phyloP scores from a whole-genome alignment of 192 early-diverging fungal species.

The Coemansia sp. region DNA sequence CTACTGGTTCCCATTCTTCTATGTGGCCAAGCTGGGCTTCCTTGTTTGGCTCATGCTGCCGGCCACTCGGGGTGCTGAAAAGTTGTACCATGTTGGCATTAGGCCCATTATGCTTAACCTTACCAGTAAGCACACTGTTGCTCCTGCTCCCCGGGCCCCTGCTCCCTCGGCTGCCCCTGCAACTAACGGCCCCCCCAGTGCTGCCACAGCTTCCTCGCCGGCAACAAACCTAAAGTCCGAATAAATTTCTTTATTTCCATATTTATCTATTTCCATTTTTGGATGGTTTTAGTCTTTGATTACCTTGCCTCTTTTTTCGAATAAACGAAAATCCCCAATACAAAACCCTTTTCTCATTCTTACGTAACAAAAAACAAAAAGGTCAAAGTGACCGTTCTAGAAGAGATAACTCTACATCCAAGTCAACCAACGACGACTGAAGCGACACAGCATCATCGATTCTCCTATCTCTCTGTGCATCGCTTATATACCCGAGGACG shows the following conservation, averaged over 20 bases:
- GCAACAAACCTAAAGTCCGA: constrained; percentile 1
- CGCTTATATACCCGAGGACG: constrained; percentile 66
- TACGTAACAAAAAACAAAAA: constrained; percentile 1
- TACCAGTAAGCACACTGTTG: constrained; percentile 14
- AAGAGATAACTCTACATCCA: constrained; percentile 65
- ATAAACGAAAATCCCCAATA: background rate
- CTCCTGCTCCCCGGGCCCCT: background rate
- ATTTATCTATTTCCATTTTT: background rate
- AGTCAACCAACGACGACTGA: constrained; percentile 63
- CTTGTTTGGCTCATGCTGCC: constrained; percentile 85
- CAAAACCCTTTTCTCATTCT: no score
- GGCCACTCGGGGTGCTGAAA: constrained; percentile 74
- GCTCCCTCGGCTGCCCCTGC: constrained; percentile 1
- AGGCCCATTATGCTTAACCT: constrained; percentile 70
- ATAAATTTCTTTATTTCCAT: background rate
- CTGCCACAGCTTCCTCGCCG: background rate
- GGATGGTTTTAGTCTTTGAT: no score
- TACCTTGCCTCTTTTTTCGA: constrained; percentile 8
- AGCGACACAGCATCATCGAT: constrained; percentile 75
- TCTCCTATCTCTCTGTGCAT: constrained; percentile 66
- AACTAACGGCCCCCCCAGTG: background rate
- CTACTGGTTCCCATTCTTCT: constrained; percentile 97
- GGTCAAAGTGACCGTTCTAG: constrained; percentile 22
- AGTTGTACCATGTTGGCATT: constrained; percentile 74
- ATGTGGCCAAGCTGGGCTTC: constrained; percentile 87